These are phyloP conservation scores for Pharus latifolius DNA, from an alignment of 176 grass and related monocot genomes.

Conservation along the genomic window DNA sequence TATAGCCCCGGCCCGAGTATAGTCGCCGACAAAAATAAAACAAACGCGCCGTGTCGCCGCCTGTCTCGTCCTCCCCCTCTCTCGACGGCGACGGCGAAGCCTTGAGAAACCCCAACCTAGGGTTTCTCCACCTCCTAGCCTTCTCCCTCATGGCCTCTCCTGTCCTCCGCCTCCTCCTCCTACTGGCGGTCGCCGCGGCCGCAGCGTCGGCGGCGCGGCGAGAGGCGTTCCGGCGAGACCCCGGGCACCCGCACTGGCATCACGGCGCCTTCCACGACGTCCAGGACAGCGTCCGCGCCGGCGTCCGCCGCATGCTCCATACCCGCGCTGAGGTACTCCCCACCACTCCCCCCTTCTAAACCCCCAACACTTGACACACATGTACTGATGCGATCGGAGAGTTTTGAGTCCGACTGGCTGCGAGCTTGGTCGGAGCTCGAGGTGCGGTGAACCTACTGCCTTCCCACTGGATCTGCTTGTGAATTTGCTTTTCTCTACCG, in stretches of 20 bases:
- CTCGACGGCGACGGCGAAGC: constrained; percentile 2
- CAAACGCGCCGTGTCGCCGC: constrained; percentile 20
- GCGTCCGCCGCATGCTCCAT: constrained; percentile 87
- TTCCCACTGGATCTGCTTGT: background rate
- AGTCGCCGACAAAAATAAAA: background rate
- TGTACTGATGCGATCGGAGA: constrained; percentile 1
- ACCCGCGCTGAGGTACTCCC: constrained; percentile 76
- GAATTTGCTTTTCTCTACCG: constrained; percentile 1
- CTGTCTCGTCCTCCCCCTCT: background rate
- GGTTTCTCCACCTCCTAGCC: constrained; percentile 5
- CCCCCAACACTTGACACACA: background rate
- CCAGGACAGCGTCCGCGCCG: constrained; percentile 65
- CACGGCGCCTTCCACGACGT: constrained; percentile 89
- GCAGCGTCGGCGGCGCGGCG: constrained; percentile 14
- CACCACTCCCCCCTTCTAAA: background rate
- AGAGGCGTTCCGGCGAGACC: constrained; percentile 78
- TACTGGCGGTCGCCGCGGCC: background rate
- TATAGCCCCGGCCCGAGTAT: no score
- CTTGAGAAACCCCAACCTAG: background rate
- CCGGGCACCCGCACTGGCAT: constrained; percentile 80
- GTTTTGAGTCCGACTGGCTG: background rate
- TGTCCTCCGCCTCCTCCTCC: constrained; percentile 19
- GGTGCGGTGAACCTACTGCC: background rate
- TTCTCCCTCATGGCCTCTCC: constrained; percentile 1
- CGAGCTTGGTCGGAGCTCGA: background rate